Evolutionary conservation across 192 early-diverging fungal genomes (phyloP), one percentile per base, ranked within the genome.

Genomic region (Podila minutissima): DNA sequence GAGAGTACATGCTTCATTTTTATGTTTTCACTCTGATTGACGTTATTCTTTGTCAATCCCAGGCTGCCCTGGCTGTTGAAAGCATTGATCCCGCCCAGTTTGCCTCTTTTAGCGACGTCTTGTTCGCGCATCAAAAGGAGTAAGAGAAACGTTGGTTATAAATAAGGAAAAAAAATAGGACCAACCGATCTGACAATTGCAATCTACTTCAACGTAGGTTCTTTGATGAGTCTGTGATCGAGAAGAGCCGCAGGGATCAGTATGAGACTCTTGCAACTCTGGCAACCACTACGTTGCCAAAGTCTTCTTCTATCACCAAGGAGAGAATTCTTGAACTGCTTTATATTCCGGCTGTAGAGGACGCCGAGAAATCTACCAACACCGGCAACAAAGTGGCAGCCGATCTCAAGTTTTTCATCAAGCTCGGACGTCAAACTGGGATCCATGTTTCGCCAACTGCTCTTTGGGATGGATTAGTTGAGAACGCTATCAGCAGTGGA

Each of bases 361-460:
- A 88, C n/a, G 41, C 82, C 9, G 66, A 74, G 49, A 32, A 79
- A 2, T 66, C 88, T 9, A 67, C 72, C 11, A 95, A 95, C 71
- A 72, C 63, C 0, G 94, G 94, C 61, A 95, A 94, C 74, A 84
- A 85, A 12, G 87, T 95, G 2, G 88, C 93, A 6, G 83, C 83
- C 38, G 89, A 92, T 41, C 84, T 94, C 48, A 95, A 95, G 74
- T 84, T 86, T 71, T 88, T 89, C 46, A 88, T 95, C 57, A 86
- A 83, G 57, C 49, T 93, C 2, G 90, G 85, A 3, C 89, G 94
- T 62, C 90, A 93, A 46, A 88, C 88, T 59, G 91, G 90, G 3
- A 91, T 95, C 73, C 94, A 95, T 72, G 91, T 94, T 37, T 90
- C 88, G 57, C 94, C 94, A 3, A 94, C 94, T 5, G 90, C 92